Conservation (phyloP, 495 filamentous ascomycete genomes). For the Xylaria scruposa region DNA sequence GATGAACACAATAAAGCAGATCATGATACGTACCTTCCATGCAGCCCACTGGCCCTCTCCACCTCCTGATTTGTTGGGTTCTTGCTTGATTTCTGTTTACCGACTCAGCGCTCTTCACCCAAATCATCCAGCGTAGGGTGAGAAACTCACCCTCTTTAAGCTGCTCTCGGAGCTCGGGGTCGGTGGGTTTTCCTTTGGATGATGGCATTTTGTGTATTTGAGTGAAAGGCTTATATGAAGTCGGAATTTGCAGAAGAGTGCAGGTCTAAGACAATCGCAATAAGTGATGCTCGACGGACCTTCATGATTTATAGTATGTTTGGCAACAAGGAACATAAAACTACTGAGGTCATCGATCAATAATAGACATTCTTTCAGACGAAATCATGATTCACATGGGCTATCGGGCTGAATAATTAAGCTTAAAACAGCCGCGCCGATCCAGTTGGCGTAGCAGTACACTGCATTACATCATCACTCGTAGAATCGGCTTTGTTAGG, state of each 20-base stretch:
- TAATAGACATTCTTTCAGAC: neutral
- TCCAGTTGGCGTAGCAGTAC: neutral
- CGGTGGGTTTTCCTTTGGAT: slow-evolving; percentile 61
- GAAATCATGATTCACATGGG: neutral
- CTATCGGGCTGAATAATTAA: neutral
- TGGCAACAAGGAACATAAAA: neutral
- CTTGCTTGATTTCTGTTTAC: slow-evolving; percentile 53
- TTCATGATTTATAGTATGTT: neutral
- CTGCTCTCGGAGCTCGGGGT: slow-evolving; percentile 58
- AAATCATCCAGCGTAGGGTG: neutral
- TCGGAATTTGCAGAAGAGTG: neutral
- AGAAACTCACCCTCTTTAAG: slow-evolving; percentile 51
- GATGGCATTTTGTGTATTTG: slow-evolving; percentile 42
- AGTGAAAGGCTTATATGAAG: neutral
- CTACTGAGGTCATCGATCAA: neutral
- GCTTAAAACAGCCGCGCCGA: slow-evolving; percentile 15
- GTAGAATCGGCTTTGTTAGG: neutral
- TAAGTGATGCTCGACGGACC: neutral
- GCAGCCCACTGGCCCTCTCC: slow-evolving; percentile 63
- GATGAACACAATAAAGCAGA: neutral
- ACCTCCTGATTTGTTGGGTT: slow-evolving; percentile 60
- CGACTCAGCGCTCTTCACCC: neutral
- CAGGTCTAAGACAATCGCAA: neutral
- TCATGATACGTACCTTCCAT: slow-evolving; percentile 55
- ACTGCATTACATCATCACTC: slow-evolving; percentile 20